Base-by-base conservation (phyloP, 192 early-diverging fungal genomes). In the Geranomyces michiganensis region DNA sequence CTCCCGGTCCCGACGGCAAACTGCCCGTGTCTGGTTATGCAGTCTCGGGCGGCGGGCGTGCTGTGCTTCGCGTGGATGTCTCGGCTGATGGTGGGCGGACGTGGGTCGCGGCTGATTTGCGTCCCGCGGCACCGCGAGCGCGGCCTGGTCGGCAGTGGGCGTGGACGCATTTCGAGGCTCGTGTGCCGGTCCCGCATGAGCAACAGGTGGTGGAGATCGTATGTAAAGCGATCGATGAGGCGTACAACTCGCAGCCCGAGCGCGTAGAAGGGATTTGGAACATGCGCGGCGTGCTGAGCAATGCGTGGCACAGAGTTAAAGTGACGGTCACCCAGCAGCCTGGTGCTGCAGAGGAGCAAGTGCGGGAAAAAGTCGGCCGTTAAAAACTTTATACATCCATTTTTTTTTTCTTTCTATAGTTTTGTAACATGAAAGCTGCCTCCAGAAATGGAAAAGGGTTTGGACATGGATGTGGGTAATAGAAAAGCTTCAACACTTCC, bases 161-260 rank as follows among this genome's bases (percentile, higher is more conserved):
- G 41, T 95, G 95, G 95, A 90, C 89, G 29, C 77, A 91, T 45
- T 96, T 93, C 93, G 81, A 90, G 36, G 90, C 81, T 43, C 68
- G 70, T 30, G 81, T 95, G 22, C 56, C 76, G 17, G 79, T 84
- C 13, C 78, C 51, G 70, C 66, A 41, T 41, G 36, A 10, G 36
- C 36, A 41, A 41, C 31, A 60, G 21, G 63, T 77, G 65, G 78
- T 88, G 69, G 73, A 87, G 58, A 79, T 97, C 56, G 84, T 93
- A 31, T 90, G 89, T 62, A 87, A 94, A 33, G 95, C 95, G 12
- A 91, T 94, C 68, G 95, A 96, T 73, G 83, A 86, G 12, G 78
- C 85, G 27, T 94, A 94, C 69, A 96, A 96, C 72, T 89, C 90
- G 62, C 95, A 96, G 78, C 95, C 92, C 15, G 88, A 90, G 70